Conservation (phyloP, 768 basidiomycete species). For the Steccherinum ochraceum region DNA sequence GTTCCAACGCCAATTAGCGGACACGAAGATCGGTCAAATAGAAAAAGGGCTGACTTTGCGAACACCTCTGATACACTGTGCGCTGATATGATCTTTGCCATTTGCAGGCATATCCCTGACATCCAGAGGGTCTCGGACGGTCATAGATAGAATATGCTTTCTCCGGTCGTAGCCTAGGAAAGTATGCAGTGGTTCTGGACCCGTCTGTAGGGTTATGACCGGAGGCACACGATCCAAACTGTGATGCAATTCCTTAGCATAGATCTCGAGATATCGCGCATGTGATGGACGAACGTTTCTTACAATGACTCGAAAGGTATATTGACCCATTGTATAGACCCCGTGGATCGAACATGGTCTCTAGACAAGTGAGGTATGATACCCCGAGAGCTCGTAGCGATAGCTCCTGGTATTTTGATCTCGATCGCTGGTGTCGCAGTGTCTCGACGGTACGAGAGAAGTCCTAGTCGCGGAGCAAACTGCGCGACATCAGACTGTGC, state of each 20-base stretch:
- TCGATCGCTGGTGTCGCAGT: constrained; percentile 16
- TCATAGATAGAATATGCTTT: constrained; percentile 50
- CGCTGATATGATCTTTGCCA: constrained; percentile 48
- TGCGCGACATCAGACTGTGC: not conserved
- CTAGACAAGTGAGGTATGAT: constrained; percentile 67
- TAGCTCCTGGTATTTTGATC: constrained; percentile 54
- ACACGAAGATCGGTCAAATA: not conserved
- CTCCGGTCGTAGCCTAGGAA: constrained; percentile 51
- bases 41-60: constrained; percentile 45
- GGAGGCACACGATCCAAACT: constrained; percentile 68
- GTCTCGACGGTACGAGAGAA: constrained; percentile 13
- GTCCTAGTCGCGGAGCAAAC: constrained; percentile 19
- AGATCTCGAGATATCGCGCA: constrained; percentile 4
- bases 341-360: constrained; percentile 44
- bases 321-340: constrained; percentile 55
- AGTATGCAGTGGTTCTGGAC: constrained; percentile 49
- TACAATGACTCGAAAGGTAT: constrained; percentile 82
- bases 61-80: constrained; percentile 60
- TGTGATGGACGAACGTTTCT: constrained; percentile 26
- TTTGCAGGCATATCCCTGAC: constrained; percentile 68
- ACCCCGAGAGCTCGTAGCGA: constrained; percentile 66
- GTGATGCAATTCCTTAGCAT: too few relatives aligned
- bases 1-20: not conserved
- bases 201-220: constrained; percentile 51
- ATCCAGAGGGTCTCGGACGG: constrained; percentile 61